Base-by-base conservation (phyloP, 2,329 filamentous ascomycete species). In the Ceratocystis papillata region DNA sequence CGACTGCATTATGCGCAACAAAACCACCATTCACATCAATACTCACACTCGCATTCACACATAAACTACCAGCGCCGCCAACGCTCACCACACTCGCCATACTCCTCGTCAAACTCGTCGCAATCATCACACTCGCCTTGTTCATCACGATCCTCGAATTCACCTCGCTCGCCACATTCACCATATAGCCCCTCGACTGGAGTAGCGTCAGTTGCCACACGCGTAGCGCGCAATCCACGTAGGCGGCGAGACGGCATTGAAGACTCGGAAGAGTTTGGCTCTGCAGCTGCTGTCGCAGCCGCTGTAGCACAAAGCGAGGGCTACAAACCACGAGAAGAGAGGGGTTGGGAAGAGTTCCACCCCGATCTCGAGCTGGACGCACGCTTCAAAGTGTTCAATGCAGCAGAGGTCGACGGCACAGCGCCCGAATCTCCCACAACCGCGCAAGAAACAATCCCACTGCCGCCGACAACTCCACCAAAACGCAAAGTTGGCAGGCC, bases 281-380 rank as follows among this genome's bases (percentile, higher is more conserved):
- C 89, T 59, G 90, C 87, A n/a, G 90, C 93, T 12, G 91, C 91
- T 33, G 89, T 92, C 28, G 90, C 92, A 63, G 91, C 90, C 5
- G 88, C 89, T 3, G 88, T 94, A 67, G 89, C 90, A 70, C 91
- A 96, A 73, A 92, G 86, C 72, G 94, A 97, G 78, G 92, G 93
- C 63, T 97, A 97, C 77, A 99, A 99, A 75, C 94, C 94, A 41
- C 83, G 94, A 72, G 94, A 99, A 77, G 94, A 99, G 78, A 86
- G 93, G 69, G 90, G 90, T 64, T 99, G 93, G 91, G 92, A 96
- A 73, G 94, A 99, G 74, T 97, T 97, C 70, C 94, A 99, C 75
- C 91, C 90, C 0, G 90, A 96, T 72, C 83, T 99, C 64, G 92
- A 97, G 77, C 91, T 96, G 62, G 90, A 96, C 66, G 82, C 82